Conservation (phyloP, 2,329 filamentous ascomycete species). For the Thelonectria blattea region DNA sequence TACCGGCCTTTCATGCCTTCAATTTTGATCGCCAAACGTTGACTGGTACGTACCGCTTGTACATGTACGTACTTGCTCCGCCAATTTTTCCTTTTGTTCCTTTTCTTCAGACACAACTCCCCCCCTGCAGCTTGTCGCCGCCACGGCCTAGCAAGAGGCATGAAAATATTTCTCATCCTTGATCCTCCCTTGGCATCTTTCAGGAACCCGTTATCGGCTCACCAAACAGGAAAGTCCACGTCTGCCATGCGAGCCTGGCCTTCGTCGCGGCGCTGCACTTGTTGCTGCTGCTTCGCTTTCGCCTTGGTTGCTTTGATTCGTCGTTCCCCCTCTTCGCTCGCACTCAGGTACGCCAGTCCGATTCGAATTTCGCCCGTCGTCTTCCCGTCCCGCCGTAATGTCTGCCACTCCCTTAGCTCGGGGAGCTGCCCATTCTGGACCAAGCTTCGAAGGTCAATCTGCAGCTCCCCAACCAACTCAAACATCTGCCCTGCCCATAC, state of each 20-base stretch:
- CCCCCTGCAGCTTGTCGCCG: not conserved
- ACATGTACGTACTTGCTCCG: not conserved
- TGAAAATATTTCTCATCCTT: constrained; percentile 15
- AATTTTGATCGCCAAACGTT: not conserved
- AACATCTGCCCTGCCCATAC: constrained; percentile 37
- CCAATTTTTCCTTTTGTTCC: not conserved
- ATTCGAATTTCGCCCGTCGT: constrained; percentile 30
- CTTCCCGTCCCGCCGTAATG: constrained; percentile 26
- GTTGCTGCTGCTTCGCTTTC: constrained; percentile 25
- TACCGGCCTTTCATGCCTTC: not conserved
- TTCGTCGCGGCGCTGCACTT: constrained; percentile 26
- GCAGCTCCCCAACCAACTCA: constrained; percentile 35
- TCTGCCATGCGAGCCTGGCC: constrained; percentile 32
- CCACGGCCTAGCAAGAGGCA: constrained; percentile 9
- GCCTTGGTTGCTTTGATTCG: constrained; percentile 28
- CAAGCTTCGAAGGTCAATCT: constrained; percentile 35
- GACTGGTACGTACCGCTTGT: constrained; percentile 7
- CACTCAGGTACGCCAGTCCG: constrained; percentile 28
- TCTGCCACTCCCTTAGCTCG: constrained; percentile 32
- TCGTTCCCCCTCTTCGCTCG: constrained; percentile 29
- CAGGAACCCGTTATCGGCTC: constrained; percentile 9
- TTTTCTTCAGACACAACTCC: not conserved
- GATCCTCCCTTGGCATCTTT: constrained; percentile 1
- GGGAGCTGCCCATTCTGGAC: constrained; percentile 28
- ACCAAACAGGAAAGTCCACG: constrained; percentile 38